Percentiles rank a stretch among this genome's conserved stretches.
These are phyloP conservation scores for Lichtheimia ornata DNA, from an alignment of 371 early-diverging fungal genomes.

Conservation along the genomic window DNA sequence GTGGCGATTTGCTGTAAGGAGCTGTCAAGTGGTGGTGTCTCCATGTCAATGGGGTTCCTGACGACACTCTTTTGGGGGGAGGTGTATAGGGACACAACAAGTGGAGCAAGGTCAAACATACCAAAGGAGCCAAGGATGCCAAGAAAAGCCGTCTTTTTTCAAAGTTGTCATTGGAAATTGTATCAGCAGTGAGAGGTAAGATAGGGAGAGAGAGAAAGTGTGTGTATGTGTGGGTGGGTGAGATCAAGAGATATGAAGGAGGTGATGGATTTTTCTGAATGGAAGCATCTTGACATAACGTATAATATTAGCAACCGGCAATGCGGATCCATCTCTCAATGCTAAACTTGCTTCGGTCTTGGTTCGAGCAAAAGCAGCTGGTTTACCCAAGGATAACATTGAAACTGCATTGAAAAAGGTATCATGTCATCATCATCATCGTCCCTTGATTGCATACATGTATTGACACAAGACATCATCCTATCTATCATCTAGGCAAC, in stretches of 20 bases:
- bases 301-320: slow-evolving; percentile 40
- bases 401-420: slow-evolving; percentile 73
- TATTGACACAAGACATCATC: background rate
- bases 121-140: slow-evolving; percentile 62
- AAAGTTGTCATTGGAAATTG: slow-evolving; percentile 63
- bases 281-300: background rate
- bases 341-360: slow-evolving; percentile 59
- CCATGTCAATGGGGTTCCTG: background rate
- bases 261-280: background rate
- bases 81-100: slow-evolving; percentile 58
- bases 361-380: slow-evolving; percentile 58
- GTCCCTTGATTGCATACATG: background rate
- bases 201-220: background rate
- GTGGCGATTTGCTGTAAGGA: slow-evolving; percentile 45
- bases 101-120: slow-evolving; percentile 72
- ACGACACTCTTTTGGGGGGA: background rate
- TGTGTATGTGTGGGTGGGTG: too few species aligned
- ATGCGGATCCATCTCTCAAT: slow-evolving; percentile 53
- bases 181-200: slow-evolving; percentile 58
- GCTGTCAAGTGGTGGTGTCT: background rate
- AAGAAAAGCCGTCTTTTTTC: slow-evolving; percentile 56
- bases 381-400: slow-evolving; percentile 74
- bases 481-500: slow-evolving; percentile 21
- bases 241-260: too few species aligned
- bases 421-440: slow-evolving; percentile 1